Evolutionary conservation across 148 eudicot genomes (phyloP), one percentile per base, ranked within the genome.

Genomic region (Limonium bicolor): DNA sequence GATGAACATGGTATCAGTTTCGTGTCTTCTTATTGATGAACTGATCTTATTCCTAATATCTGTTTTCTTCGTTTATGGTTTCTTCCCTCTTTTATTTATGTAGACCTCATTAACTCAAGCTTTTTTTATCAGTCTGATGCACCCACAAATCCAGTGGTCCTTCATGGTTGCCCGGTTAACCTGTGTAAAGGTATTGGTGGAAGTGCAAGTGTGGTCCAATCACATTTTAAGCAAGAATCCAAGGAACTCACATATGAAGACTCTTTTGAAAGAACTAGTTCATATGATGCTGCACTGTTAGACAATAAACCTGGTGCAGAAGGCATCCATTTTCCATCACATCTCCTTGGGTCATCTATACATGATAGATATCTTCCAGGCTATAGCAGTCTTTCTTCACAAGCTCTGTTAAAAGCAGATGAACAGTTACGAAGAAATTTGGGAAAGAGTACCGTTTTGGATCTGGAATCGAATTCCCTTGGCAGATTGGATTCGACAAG

Each of bases 41-140:
- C n/a, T n/a, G n/a, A n/a, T n/a, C n/a, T n/a, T n/a, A n/a, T n/a
- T n/a, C n/a, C n/a, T n/a, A n/a, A n/a, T n/a, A n/a, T n/a, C n/a
- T 49, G 50, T 27, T 47, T 8, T 17, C 48, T 10, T 10, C 47
- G 7, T n/a, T 25, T 15, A 42, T 6, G 15, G 18, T 48, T 16
- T 28, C 58, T 14, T 20, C 16, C 23, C 24, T 32, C 4, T 29
- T 20, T 32, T 7, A 21, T 33, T 30, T 32, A 3, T 34, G 11
- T 27, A 20, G 44, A 46, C 36, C 27, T 66, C 66, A 34, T 63
- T 35, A 52, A 59, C 27, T 13, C 13, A n/a, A 52, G 12, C 50
- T 23, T 34, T 15, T 32, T 50, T 65, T 52, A 47, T 32, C 90
- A 77, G 95, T 62, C 67, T 44, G 69, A 67, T 51, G 44, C 53